Evolutionary conservation across 345 rosid genomes (phyloP).

Genomic region (Aegle marmelos): DNA sequence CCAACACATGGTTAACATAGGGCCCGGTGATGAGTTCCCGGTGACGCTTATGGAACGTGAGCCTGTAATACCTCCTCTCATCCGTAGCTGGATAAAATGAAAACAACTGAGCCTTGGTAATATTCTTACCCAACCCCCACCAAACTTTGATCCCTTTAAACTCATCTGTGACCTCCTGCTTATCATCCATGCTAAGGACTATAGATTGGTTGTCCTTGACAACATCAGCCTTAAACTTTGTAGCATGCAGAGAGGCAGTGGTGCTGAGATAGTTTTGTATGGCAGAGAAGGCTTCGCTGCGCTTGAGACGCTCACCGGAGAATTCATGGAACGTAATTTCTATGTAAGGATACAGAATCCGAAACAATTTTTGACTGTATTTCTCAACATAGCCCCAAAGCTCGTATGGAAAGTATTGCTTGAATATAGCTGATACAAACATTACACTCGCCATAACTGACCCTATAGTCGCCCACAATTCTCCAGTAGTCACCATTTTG

Average conservation of each 20-base stretch:
- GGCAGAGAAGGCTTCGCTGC: constrained; percentile 25
- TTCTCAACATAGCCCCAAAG: constrained; percentile 6
- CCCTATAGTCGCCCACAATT: constrained; percentile 4
- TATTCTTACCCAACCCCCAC: constrained; percentile 6
- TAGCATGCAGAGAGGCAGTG: constrained; percentile 23
- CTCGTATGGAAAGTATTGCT: constrained; percentile 19
- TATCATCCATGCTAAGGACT: constrained; percentile 19
- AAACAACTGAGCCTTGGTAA: background rate
- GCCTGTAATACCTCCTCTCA: constrained; percentile 21
- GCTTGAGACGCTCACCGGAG: constrained; percentile 14
- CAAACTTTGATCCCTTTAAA: constrained; percentile 24
- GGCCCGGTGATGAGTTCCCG: constrained; percentile 13
- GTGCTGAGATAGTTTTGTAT: constrained; percentile 32
- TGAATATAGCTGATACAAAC: constrained; percentile 23
- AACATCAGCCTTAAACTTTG: constrained; percentile 26
- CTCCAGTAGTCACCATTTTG: background rate
- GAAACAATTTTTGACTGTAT: constrained; percentile 1
- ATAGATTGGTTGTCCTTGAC: constrained; percentile 15
- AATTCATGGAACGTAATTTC: constrained; percentile 30
- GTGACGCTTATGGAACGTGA: constrained; percentile 26
- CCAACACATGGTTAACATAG: constrained; percentile 21
- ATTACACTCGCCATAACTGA: constrained; percentile 1
- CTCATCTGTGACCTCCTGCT: constrained; percentile 22
- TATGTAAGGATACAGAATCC: constrained; percentile 27
- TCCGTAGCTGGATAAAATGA: constrained; percentile 19